Conservation (phyloP, 306 rosid genomes). For the Biancaea sappan region DNA sequence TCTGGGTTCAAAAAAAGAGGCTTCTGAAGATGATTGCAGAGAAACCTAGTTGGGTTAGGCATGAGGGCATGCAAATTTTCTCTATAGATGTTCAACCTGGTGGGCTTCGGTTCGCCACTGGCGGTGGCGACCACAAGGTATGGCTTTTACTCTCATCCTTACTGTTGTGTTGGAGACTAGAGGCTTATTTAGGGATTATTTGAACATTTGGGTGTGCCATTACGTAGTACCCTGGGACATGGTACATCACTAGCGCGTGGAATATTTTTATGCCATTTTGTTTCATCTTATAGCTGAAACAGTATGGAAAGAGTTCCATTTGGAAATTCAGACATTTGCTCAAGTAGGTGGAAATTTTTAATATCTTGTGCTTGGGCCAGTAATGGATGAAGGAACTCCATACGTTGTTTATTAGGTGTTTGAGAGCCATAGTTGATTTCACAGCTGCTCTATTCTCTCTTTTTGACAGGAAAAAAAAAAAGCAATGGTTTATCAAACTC, state of each 20-base stretch:
- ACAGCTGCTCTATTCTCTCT: background rate
- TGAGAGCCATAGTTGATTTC: background rate
- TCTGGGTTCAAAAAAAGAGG: constrained; percentile 30
- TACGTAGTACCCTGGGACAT: background rate
- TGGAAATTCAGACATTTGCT: constrained; percentile 9
- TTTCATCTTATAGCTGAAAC: constrained; percentile 9
- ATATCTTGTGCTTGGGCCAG: background rate
- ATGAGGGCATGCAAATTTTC: constrained; percentile 97
- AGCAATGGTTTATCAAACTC: background rate
- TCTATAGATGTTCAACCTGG: constrained; percentile 98
- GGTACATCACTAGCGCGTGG: background rate
- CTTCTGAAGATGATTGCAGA: constrained; percentile 77
- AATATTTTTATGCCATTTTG: background rate
- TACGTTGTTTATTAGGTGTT: constrained; percentile 3
- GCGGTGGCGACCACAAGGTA: constrained; percentile 99
- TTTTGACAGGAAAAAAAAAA: too few species aligned
- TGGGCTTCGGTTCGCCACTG: constrained; percentile 89
- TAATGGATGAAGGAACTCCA: background rate
- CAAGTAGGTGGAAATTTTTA: background rate
- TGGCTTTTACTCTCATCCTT: constrained; percentile 4
- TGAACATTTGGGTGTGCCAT: constrained; percentile 12
- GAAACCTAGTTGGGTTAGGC: constrained; percentile 94
- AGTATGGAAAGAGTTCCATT: constrained; percentile 5
- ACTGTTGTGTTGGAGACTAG: constrained; percentile 9
- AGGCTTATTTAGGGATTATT: constrained; percentile 6